A percentile compares a stretch with the other conserved stretches of the same genome.
Evolutionary conservation across 352 stramenopile genomes (phyloP).

Genomic region (Paralagenidium karlingii): DNA sequence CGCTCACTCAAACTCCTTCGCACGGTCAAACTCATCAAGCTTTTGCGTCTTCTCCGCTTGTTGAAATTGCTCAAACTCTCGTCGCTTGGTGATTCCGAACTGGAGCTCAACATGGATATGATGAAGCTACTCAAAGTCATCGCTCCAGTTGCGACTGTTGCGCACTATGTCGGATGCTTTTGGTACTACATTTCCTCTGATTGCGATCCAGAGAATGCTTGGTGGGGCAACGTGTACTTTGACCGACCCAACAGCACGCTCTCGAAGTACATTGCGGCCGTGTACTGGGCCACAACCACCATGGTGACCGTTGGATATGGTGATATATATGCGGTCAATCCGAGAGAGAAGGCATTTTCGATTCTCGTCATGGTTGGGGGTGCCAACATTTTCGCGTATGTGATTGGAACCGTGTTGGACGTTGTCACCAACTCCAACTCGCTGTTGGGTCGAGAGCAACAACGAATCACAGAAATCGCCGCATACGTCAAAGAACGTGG

Average conservation of each 20-base stretch:
- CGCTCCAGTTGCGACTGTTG: slow-evolving; percentile 46
- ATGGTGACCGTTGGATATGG: slow-evolving; percentile 83
- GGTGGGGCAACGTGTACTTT: slow-evolving; percentile 43
- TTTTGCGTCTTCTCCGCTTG: slow-evolving; percentile 56
- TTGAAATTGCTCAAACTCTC: slow-evolving; percentile 76
- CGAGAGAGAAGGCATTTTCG: slow-evolving; percentile 53
- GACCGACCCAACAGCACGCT: slow-evolving; percentile 32
- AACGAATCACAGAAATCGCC: slow-evolving; percentile 55
- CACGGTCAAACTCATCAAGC: slow-evolving; percentile 60
- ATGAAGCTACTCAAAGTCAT: slow-evolving; percentile 68
- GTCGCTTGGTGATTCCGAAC: slow-evolving; percentile 51
- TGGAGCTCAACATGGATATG: slow-evolving; percentile 64
- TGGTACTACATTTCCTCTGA: slow-evolving; percentile 74
- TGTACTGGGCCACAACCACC: slow-evolving; percentile 79
- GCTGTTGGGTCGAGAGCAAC: slow-evolving; percentile 55
- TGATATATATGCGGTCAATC: slow-evolving; percentile 65
- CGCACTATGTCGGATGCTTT: slow-evolving; percentile 73
- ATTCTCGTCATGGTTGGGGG: slow-evolving; percentile 76
- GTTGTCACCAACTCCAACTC: slow-evolving; percentile 71
- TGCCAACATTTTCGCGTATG: slow-evolving; percentile 71
- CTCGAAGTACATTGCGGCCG: slow-evolving; percentile 68
- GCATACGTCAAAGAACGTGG: slow-evolving; percentile 71
- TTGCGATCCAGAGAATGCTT: slow-evolving; percentile 13
- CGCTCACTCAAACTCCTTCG: slow-evolving; percentile 55
- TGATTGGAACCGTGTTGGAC: slow-evolving; percentile 71